These are phyloP conservation scores for Tolypocladium ovalisporum DNA, from an alignment of 2,329 filamentous ascomycete species.

Conservation along the genomic window DNA sequence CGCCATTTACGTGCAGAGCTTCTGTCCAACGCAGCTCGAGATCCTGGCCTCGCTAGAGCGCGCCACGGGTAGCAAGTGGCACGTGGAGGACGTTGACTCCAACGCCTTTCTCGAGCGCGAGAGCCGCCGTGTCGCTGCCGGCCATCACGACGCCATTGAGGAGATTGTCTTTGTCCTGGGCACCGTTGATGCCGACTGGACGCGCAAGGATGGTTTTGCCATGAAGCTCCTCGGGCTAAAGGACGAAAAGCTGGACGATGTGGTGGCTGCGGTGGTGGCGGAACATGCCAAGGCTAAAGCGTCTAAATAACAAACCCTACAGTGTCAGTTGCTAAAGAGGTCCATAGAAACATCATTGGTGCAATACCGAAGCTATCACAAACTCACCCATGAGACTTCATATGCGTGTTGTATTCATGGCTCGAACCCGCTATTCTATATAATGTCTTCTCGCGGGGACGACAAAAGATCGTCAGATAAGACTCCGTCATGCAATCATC, in stretches of 20 bases:
- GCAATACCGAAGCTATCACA: neutral
- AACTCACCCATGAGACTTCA: neutral
- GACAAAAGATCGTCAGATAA: neutral
- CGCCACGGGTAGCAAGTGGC: slow-evolving; percentile 30
- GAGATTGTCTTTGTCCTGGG: slow-evolving; percentile 39
- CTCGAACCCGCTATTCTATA: neutral
- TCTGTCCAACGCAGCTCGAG: slow-evolving; percentile 35
- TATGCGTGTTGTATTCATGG: neutral
- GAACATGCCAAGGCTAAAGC: slow-evolving; percentile 3
- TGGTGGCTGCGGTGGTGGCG: slow-evolving; percentile 24
- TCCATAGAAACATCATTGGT: neutral
- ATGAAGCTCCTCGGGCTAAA: slow-evolving; percentile 35
- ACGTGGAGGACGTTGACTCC: slow-evolving; percentile 20
- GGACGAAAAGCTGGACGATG: slow-evolving; percentile 33
- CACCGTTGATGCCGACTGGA: slow-evolving; percentile 37
- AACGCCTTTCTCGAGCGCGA: slow-evolving; percentile 27
- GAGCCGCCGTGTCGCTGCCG: slow-evolving; percentile 25
- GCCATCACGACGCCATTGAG: slow-evolving; percentile 27
- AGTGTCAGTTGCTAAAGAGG: neutral
- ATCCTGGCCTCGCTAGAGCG: slow-evolving; percentile 39
- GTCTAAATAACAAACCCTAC: neutral
- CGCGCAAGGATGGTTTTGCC: slow-evolving; percentile 28
- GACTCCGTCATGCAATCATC: neutral
- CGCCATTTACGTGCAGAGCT: slow-evolving; percentile 33
- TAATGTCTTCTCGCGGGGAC: neutral